Evolutionary conservation across 2,329 filamentous ascomycete species (phyloP).

Genomic region (Catunica adiposa): DNA sequence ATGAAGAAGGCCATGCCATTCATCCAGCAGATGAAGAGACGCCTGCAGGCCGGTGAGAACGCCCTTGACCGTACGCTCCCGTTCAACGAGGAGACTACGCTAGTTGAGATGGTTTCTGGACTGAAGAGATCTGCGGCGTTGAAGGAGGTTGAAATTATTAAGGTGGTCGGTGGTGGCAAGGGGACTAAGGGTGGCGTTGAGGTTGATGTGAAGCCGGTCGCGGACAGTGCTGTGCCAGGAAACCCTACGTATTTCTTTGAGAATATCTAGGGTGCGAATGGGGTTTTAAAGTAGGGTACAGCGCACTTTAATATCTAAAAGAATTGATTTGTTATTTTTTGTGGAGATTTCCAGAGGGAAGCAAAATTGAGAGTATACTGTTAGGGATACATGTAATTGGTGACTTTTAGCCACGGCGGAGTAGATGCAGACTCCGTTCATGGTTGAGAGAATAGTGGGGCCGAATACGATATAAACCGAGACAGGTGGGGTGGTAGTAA

Average conservation of each 20-base stretch:
- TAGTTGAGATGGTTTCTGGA: slow-evolving; percentile 62
- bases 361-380: too few species aligned
- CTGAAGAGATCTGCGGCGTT: slow-evolving; percentile 61
- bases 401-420: too few species aligned
- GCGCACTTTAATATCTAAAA: too few species aligned
- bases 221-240: slow-evolving; percentile 66
- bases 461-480: too few species aligned
- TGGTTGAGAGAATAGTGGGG: too few species aligned
- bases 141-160: slow-evolving; percentile 53
- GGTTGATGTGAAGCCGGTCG: slow-evolving; percentile 40
- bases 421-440: too few species aligned
- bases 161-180: slow-evolving; percentile 50
- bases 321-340: too few species aligned
- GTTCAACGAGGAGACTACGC: slow-evolving; percentile 67
- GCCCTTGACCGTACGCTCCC: slow-evolving; percentile 73
- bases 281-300: neutral
- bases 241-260: slow-evolving; percentile 70
- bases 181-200: slow-evolving; percentile 39
- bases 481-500: too few species aligned
- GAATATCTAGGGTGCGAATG: slow-evolving; percentile 40
- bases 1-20: slow-evolving; percentile 99
- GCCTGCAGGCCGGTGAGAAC: slow-evolving; percentile 54
- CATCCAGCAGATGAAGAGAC: slow-evolving; percentile 71
- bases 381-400: too few species aligned
- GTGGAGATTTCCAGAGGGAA: too few species aligned